Base-by-base conservation (phyloP, 1,139 yeast genomes). In the Pneumocystis jirovecii region DNA sequence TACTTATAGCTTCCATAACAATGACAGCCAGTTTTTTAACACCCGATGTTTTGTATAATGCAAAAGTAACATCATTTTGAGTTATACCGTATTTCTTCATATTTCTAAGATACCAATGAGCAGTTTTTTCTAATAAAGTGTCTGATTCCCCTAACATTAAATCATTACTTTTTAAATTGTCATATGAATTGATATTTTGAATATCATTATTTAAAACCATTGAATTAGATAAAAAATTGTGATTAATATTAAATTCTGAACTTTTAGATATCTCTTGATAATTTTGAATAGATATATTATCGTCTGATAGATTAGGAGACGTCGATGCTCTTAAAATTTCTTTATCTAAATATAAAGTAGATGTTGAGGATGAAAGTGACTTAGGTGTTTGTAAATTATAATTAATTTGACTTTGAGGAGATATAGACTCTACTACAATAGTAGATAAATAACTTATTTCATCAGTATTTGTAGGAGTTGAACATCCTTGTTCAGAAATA, bases 41-140 rank as follows among this genome's bases (percentile, higher is more conserved):
- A 37, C 66, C 66, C 7, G 65, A 62, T 34, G 66, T 64, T 45
- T 62, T 29, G 21, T 62, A 21, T 60, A 62, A 62, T 29, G 66
- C 66, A 40, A 59, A 60, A 45, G 39, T 62, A 19, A 62, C 66
- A 56, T 64, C 64, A 25, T 57, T 60, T 25, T 21, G 64, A 21
- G 66, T 62, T 25, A 64, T 59, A 34, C 59, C 42, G 50, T 64
- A 56, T 29, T 45, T 39, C 44, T 25, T 37, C 34, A 60, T 60
- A 31, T 50, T 50, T 10, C 7, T 50, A 25, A 50, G 5, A 50
- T 50, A 50, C 57, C 57, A 50, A 25, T 15, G 7, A 25, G 34
- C 57, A 10, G 57, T 15, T 50, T 50, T 50, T 8, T 15, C 31
- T 50, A 50, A 25, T 2, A 50, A 25, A 29, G 15, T 3, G 7